Evolutionary conservation across 148 eudicot genomes (phyloP).

Genomic region (Amaranthus hypochondriacus): DNA sequence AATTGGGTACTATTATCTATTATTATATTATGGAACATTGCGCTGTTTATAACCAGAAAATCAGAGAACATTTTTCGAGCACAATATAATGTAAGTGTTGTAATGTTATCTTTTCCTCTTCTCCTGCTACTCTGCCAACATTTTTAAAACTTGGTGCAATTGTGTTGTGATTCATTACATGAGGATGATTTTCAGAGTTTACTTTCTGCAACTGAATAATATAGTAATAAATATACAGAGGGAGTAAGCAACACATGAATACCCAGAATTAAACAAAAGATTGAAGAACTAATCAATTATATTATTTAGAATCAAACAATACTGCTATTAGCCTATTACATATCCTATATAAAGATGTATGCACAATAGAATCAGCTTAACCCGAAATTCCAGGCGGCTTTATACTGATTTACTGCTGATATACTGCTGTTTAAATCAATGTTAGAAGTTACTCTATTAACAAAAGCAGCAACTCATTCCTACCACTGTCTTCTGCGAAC

Average conservation of each 20-base stretch:
- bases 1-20: no score
- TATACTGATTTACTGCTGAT: conserved; percentile 20
- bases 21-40: no score
- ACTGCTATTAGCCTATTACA: conserved; percentile 8
- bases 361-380: conserved; percentile 15
- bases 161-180: no score
- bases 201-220: no score
- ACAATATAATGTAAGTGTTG: no score
- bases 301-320: conserved; percentile 11
- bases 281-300: conserved; percentile 1
- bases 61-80: no score
- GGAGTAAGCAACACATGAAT: neutral
- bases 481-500: conserved; percentile 16
- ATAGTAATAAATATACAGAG: no score
- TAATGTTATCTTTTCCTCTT: no score
- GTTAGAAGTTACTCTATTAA: conserved; percentile 28
- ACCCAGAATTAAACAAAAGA: neutral
- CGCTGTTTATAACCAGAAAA: no score
- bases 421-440: conserved; percentile 15
- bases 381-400: conserved; percentile 11
- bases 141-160: no score
- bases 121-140: no score
- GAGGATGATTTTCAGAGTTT: no score
- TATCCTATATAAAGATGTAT: conserved; percentile 13
- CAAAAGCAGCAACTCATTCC: conserved; percentile 19